Evolutionary conservation across 345 rosid genomes (phyloP), one percentile per base, ranked within the genome.

Genomic region (Arabidopsis arenosa): DNA sequence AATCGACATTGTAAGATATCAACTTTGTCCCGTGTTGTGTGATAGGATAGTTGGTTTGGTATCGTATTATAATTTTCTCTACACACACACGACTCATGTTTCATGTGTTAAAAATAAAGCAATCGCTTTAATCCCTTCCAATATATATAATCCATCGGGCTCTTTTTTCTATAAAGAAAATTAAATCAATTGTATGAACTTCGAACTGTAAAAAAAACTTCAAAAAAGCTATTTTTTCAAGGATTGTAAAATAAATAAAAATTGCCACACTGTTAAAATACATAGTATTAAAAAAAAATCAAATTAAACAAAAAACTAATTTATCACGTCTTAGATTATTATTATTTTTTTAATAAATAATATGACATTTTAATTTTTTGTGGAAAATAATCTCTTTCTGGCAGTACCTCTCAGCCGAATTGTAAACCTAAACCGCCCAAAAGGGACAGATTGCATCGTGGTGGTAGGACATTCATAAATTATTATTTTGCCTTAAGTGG

Each of bases 381-480:
- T 39, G n/a, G 3, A 1, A 21, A 59, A 23, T 5, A 12, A n/a
- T 23, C 21, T 44, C 53, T 43, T 62, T 18, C 15, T 26, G 8
- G 14, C 53, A 2, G 49, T 28, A 63, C 14, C 68, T 44, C 7
- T 35, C 44, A 66, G 58, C 57, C 44, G 32, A 66, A 48, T 66
- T 51, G 5, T 51, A 48, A 36, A 52, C 58, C 63, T 40, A 72
- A 53, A 63, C 70, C 63, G 30, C 55, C 9, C 45, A 63, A 63
- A 57, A 41, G 45, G 51, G 55, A 53, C 55, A 53, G 55, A 63
- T 13, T 73, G 70, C 62, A 53, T 33, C 54, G 36, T 73, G 33
- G 56, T 57, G 56, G 77, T 63, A 73, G 63, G 70, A 54, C 57
- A 74, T 74, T 40, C 43, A 74, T n/a, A 64, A 54, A 64, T 74